Base-by-base conservation (phyloP, 805 yeast species). In the Clavispora asparagi region DNA sequence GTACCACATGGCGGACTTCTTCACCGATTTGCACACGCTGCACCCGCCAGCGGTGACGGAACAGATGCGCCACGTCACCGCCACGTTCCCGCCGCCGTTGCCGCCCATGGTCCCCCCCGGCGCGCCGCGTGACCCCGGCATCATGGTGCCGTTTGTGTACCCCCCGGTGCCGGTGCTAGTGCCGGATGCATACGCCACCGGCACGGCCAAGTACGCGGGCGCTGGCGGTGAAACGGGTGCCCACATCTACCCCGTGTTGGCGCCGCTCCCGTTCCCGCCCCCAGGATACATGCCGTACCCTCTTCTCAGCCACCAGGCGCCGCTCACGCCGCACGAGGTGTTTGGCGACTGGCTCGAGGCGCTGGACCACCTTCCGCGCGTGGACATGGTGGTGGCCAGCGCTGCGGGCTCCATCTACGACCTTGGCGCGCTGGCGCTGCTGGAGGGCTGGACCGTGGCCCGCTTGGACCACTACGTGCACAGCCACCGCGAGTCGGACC, bases 251-350 rank as follows among this genome's bases (percentile, higher is more conserved):
- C 52, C 52, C 4, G 45, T 38, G 26, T 59, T 68, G 25, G 71
- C 74, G 6, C 77, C 77, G 9, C 59, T 71, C 29, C 76, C 77
- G 13, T 71, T 71, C 41, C 76, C 77, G 7, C 77, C 76, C 2
- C 62, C 64, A n/a, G 62, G 67, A 44, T 71, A 61, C 57, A 71
- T 71, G 76, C 74, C 77, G 6, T 70, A 69, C 47, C 74, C 75
- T 1, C 51, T 71, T 30, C 47, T 62, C n/a, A 61, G 74, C 2
- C 70, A 68, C 32, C 52, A 60, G 43, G 61, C 72, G 1, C 54
- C 67, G 3, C 54, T 69, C 28, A 54, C 62, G 2, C 76, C 77
- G 1, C 49, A 41, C 13, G 73, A 69, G 17, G 71, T 70, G 10
- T 69, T 71, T 46, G 50, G 52, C 3, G 57, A 61, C 25, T 65